These are phyloP conservation scores for Oryza meridionalis DNA, from an alignment of 176 grass and related monocot species.

Conservation along the genomic window DNA sequence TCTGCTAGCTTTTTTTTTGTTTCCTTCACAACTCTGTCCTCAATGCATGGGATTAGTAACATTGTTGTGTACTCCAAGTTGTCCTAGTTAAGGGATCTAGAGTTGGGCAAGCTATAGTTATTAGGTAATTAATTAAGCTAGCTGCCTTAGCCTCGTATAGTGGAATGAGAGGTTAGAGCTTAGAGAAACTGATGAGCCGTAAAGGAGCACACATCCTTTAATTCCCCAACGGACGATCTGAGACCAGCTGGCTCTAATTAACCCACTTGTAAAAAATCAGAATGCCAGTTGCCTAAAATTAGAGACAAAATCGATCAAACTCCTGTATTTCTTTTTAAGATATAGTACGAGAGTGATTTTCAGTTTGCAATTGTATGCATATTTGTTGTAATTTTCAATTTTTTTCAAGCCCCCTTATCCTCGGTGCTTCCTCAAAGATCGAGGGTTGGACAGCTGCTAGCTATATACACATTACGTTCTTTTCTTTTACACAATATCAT, in stretches of 20 bases:
- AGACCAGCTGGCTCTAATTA: neutral
- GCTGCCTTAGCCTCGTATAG: neutral
- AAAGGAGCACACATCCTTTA: neutral
- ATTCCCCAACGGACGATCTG: neutral
- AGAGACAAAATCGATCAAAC: neutral
- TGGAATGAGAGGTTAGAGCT: neutral
- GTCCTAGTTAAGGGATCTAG: conserved; percentile 26
- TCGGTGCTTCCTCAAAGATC: too few species aligned
- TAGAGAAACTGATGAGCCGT: neutral
- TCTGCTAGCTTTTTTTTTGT: neutral
- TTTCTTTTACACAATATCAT: neutral
- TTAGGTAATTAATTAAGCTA: neutral
- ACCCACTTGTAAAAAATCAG: neutral
- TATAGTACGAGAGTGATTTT: neutral
- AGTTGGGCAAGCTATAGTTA: neutral
- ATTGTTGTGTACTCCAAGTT: neutral
- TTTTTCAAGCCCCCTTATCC: neutral
- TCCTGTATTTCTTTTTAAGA: neutral
- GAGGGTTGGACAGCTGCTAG: neutral
- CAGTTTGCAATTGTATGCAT: neutral
- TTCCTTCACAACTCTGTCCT: neutral
- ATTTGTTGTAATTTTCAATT: neutral
- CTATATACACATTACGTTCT: neutral
- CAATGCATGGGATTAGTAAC: neutral
- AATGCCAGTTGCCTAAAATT: neutral